Evolutionary conservation across 78 protist genomes (phyloP).

Genomic region (Tieghemostelium lacteum): DNA sequence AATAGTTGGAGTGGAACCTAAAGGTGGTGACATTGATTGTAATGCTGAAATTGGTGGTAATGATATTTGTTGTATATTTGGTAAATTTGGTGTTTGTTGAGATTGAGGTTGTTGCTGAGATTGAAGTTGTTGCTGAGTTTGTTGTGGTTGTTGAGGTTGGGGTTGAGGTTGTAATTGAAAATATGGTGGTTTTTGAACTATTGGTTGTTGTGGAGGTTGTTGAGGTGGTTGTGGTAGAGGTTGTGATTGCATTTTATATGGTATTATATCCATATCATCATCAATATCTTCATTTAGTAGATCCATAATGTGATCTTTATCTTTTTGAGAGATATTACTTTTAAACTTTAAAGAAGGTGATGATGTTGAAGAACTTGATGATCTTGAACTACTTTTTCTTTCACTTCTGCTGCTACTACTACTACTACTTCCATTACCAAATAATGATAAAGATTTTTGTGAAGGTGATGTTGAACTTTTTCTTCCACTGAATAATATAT

Average conservation of each 20-base stretch:
- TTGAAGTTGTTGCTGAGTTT: background rate
- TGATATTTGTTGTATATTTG: background rate
- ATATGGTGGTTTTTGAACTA: background rate
- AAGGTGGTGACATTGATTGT: background rate
- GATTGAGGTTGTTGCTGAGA: background rate
- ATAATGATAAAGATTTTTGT: background rate
- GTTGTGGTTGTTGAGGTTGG: background rate
- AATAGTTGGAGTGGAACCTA: background rate
- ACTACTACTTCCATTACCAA: background rate
- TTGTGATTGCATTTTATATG: too few relatives aligned
- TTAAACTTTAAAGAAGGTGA: background rate
- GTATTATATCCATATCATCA: too few relatives aligned
- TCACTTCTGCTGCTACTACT: background rate
- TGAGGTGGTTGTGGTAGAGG: background rate
- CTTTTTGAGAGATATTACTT: constrained; percentile 20
- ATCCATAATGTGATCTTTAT: constrained; percentile 40
- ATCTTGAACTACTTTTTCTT: background rate
- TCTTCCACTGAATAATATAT: too few relatives aligned
- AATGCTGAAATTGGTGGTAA: background rate
- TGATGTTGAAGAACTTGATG: constrained; percentile 13
- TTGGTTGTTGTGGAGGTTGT: background rate
- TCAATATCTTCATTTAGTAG: constrained; percentile 28
- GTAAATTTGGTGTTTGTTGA: too few relatives aligned
- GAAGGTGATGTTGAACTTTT: background rate
- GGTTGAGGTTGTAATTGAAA: constrained; percentile 15